These are phyloP conservation scores for Paramecium octaurelia DNA, from an alignment of 73 alveolate genomes.

Conservation along the genomic window DNA sequence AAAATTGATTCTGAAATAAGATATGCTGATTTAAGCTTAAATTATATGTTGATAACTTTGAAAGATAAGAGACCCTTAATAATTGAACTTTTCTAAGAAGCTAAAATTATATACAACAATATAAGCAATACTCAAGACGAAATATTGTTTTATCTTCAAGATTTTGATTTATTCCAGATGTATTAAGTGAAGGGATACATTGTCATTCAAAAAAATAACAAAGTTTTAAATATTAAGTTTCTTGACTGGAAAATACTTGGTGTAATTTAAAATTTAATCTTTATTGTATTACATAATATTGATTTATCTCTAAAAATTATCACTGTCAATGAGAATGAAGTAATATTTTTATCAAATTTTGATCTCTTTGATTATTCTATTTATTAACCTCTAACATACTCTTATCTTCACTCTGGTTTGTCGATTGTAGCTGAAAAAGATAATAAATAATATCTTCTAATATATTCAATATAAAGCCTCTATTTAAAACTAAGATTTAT, in stretches of 20 bases:
- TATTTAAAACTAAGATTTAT: background rate
- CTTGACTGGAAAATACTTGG: background rate
- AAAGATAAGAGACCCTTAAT: background rate
- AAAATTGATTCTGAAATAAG: background rate
- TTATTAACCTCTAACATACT: background rate
- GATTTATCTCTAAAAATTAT: background rate
- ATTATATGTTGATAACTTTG: background rate
- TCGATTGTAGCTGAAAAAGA: background rate
- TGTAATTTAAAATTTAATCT: background rate
- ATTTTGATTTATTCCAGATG: background rate
- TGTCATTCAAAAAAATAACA: background rate
- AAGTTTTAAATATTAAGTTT: background rate
- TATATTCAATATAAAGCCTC: background rate
- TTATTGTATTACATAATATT: background rate
- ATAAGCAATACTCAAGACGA: no score
- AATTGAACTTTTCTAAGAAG: background rate
- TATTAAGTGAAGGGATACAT: background rate
- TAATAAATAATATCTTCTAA: background rate
- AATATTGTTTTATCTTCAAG: background rate
- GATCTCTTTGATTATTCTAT: background rate
- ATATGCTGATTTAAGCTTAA: background rate
- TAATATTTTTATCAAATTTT: background rate
- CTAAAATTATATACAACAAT: background rate
- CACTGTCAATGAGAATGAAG: background rate
- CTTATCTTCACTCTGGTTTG: background rate